A percentile compares a stretch with the other conserved stretches of the same genome.
These are phyloP conservation scores for Ophiostoma perfectum DNA, from an alignment of 2,329 filamentous ascomycete species.

Conservation along the genomic window DNA sequence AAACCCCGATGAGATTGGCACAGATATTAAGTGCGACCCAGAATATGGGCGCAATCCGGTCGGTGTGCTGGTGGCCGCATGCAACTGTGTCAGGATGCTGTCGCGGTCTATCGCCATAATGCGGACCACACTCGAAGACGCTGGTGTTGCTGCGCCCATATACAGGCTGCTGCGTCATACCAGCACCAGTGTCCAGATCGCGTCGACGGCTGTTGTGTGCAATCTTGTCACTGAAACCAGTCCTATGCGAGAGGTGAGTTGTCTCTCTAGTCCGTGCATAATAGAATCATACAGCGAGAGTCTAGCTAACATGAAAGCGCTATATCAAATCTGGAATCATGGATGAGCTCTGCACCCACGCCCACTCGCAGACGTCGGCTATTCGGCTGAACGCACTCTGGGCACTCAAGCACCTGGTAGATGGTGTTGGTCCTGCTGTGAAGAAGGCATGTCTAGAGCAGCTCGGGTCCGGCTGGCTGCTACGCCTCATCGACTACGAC, in stretches of 20 bases:
- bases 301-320: conserved; percentile 35
- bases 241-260: conserved; percentile 64
- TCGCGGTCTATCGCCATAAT: conserved; percentile 80
- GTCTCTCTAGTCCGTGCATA: too few relatives aligned
- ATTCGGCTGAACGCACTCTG: conserved; percentile 82
- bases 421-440: conserved; percentile 62
- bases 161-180: conserved; percentile 68
- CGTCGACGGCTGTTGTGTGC: conserved; percentile 75
- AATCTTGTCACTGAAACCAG: conserved; percentile 87
- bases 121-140: conserved; percentile 80
- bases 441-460: conserved; percentile 75
- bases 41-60: conserved; percentile 69
- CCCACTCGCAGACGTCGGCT: conserved; percentile 71
- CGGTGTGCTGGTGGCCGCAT: conserved; percentile 76
- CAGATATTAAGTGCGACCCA: conserved; percentile 30
- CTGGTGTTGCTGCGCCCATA: conserved; percentile 71
- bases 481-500: conserved; percentile 67
- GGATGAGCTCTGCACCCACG: conserved; percentile 73
- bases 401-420: conserved; percentile 87
- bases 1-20: neutral
- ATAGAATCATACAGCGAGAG: too few relatives aligned
- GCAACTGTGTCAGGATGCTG: conserved; percentile 72
- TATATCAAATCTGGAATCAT: conserved; percentile 71
- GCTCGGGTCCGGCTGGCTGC: conserved; percentile 72
- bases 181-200: conserved; percentile 74